Conservation (phyloP, 306 rosid genomes). For the Begonia fuchsioides region DNA sequence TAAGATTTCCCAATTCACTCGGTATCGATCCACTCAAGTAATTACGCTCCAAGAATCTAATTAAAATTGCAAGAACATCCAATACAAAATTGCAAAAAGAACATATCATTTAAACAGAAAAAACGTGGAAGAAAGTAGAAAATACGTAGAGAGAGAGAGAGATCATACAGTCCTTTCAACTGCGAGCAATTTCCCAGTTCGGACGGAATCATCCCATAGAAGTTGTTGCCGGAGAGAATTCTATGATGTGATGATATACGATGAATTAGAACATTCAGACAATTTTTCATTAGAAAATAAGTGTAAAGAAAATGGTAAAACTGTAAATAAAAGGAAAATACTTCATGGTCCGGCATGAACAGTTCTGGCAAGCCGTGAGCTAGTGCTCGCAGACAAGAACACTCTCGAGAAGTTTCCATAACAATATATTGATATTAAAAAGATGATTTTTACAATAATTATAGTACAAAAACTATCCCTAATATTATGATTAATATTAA, state of each 20-base stretch:
- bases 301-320: neutral
- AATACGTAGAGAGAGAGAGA: conserved; percentile 2
- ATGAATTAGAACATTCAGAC: conserved; percentile 9
- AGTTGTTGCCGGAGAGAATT: conserved; percentile 65
- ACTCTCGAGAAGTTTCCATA: too few relatives aligned
- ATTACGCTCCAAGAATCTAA: conserved; percentile 92
- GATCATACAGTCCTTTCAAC: conserved; percentile 61
- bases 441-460: too few relatives aligned
- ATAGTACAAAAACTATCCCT: too few relatives aligned
- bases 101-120: neutral
- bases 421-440: too few relatives aligned
- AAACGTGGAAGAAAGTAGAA: neutral
- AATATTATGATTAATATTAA: too few relatives aligned
- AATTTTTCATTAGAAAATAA: conserved; percentile 1
- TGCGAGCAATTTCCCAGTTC: conserved; percentile 85
- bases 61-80: conserved; percentile 2
- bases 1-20: conserved; percentile 68
- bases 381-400: too few relatives aligned
- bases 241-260: conserved; percentile 31
- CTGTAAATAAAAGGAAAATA: too few relatives aligned
- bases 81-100: neutral
- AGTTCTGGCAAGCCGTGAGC: too few relatives aligned
- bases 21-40: conserved; percentile 78
- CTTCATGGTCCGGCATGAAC: too few relatives aligned
- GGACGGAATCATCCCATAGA: conserved; percentile 82